Percentiles rank a stretch among this genome's conserved stretches.
Conservation (phyloP, 2,329 filamentous ascomycete species). For the Phaeophleospora eucalypticola region DNA sequence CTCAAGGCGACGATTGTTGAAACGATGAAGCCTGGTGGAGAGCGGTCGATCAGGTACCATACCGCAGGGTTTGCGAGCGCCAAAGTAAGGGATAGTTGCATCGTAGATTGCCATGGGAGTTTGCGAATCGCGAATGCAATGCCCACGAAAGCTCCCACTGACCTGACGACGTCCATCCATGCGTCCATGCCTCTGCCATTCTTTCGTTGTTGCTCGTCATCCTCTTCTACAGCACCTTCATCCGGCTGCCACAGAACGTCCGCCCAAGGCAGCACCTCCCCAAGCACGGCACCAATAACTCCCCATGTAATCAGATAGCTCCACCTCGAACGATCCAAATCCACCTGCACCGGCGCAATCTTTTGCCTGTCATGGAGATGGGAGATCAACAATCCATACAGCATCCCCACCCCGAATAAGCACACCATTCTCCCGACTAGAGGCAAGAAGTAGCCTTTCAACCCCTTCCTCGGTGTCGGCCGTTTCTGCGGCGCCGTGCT, state of each 20-base stretch:
- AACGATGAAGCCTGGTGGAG: constrained; percentile 75
- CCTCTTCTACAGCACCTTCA: constrained; percentile 35
- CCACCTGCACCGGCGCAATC: constrained; percentile 60
- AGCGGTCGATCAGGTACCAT: constrained; percentile 95
- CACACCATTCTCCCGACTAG: constrained; percentile 39
- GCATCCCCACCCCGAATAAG: constrained; percentile 73
- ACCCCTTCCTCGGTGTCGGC: constrained; percentile 19
- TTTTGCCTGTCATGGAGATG: constrained; percentile 69
- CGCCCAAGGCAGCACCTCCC: constrained; percentile 77
- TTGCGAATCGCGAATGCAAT: constrained; percentile 80
- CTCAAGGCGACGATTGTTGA: constrained; percentile 68
- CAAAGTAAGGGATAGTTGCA: constrained; percentile 87
- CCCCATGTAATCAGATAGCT: constrained; percentile 79
- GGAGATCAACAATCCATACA: constrained; percentile 77
- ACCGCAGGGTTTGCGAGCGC: constrained; percentile 87
- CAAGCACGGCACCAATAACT: constrained; percentile 68
- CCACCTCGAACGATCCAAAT: constrained; percentile 55
- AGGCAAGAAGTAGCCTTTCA: constrained; percentile 42
- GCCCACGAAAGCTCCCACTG: constrained; percentile 67
- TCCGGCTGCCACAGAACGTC: constrained; percentile 67
- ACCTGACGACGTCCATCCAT: constrained; percentile 70
- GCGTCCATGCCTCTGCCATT: constrained; percentile 20
- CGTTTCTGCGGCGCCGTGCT: constrained; percentile 23
- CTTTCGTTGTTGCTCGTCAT: constrained; percentile 10
- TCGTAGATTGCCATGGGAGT: constrained; percentile 86